A percentile compares a stretch with the other conserved stretches of the same genome.
Evolutionary conservation across 2,329 filamentous ascomycete genomes (phyloP).

Genomic region (Talaromyces sp.): DNA sequence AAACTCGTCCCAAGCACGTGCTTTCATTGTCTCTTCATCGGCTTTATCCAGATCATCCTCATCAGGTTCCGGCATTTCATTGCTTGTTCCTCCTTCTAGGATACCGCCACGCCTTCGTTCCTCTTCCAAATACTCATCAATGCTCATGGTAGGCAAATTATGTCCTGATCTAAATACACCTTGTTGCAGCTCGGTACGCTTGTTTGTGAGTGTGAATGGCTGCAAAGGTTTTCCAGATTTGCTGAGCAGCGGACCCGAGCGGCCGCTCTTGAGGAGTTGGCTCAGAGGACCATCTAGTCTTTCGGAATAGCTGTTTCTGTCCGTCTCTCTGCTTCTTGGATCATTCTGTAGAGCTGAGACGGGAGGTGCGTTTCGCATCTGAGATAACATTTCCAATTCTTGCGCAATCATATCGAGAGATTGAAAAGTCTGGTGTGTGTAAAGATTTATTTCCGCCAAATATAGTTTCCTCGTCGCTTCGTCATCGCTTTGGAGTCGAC

Average conservation of each 20-base stretch:
- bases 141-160: constrained; percentile 93
- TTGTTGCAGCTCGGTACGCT: constrained; percentile 68
- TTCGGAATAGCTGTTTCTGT: constrained; percentile 62
- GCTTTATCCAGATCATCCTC: constrained; percentile 88
- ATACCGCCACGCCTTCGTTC: constrained; percentile 81
- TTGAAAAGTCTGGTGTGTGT: constrained; percentile 77
- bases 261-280: constrained; percentile 46
- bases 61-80: constrained; percentile 68
- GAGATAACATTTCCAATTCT: constrained; percentile 76
- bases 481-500: constrained; percentile 70
- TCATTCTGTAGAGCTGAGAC: constrained; percentile 35
- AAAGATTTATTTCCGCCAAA: constrained; percentile 69
- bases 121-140: constrained; percentile 95
- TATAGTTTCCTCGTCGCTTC: constrained; percentile 76
- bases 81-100: constrained; percentile 78
- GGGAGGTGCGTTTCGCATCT: constrained; percentile 57
- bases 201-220: constrained; percentile 82
- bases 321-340: constrained; percentile 47
- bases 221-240: constrained; percentile 78
- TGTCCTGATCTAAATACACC: constrained; percentile 89
- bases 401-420: constrained; percentile 81
- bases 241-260: constrained; percentile 70
- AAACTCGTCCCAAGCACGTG: constrained; percentile 92
- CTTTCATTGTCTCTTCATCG: constrained; percentile 89
- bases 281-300: constrained; percentile 66